phyloP scores from a whole-genome alignment of 176 grass and related monocot species.

The Hordeum vulgare region DNA sequence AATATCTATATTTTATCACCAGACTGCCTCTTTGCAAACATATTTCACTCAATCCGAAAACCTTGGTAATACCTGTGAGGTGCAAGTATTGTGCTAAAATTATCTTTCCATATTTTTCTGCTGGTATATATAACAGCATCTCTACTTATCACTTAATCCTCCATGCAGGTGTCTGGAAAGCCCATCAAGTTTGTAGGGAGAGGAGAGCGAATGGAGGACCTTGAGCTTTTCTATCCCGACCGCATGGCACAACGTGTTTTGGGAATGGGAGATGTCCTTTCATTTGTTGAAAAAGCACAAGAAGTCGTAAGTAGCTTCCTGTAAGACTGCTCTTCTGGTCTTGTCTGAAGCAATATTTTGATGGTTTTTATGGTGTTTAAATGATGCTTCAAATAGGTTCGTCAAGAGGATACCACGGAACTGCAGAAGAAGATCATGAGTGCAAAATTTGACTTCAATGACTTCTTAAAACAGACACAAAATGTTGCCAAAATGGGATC shows the following conservation, averaged over 20 bases:
- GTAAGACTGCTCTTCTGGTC: neutral
- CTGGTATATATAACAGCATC: neutral
- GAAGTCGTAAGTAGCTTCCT: constrained; percentile 68
- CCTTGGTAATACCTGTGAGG: neutral
- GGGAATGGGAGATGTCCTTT: constrained; percentile 98
- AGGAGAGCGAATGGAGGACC: constrained; percentile 80
- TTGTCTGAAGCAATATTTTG: neutral
- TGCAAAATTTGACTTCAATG: constrained; percentile 95
- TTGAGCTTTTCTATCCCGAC: constrained; percentile 96
- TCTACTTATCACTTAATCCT: neutral
- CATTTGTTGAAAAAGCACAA: constrained; percentile 98
- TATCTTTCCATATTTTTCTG: neutral
- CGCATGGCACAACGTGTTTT: constrained; percentile 86
- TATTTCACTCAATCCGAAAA: neutral
- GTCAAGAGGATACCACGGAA: constrained; percentile 77
- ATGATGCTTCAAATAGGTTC: constrained; percentile 55
- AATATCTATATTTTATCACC: neutral
- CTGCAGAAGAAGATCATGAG: constrained; percentile 98
- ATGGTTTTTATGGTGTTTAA: neutral
- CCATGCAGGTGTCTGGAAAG: constrained; percentile 83
- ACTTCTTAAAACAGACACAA: constrained; percentile 91
- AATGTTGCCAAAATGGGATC: constrained; percentile 89
- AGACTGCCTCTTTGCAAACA: neutral
- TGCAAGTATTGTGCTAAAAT: neutral
- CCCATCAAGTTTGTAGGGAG: constrained; percentile 88